Base-by-base conservation (phyloP, 1,284 basidiomycete genomes). In the Ceratobasidium papillatum region DNA sequence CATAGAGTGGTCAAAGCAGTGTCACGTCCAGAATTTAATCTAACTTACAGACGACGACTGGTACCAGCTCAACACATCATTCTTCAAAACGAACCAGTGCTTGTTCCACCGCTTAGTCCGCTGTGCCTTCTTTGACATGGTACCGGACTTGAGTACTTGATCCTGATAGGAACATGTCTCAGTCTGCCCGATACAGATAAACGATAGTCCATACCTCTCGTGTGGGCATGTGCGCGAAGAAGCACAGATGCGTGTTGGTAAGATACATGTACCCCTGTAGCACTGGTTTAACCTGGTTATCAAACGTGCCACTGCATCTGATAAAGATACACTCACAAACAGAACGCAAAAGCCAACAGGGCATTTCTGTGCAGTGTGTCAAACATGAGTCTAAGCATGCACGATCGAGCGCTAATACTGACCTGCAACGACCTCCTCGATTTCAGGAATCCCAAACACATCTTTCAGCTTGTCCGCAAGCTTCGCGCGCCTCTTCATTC, bases 191-290 rank as follows among this genome's bases (percentile, higher is more conserved):
- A 34, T 22, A n/a, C 9, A 32, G 19, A 36, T 38, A 30, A 45
- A 51, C n/a, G 30, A 12, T 12, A 27, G 12, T 19, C 78, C 84
- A 61, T 77, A 94, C 94, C 87, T 96, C 94, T 84, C 91, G 86
- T 25, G 90, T 86, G 7, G 94, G 94, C 87, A 99, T 91, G 81
- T 97, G 95, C 0, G 97, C 97, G 81, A 98, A 99, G 85, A 99
- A 99, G 84, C 96, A 98, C 32, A 99, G 83, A 80, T 97, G 94
- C 3, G 91, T 89, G 77, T 92, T 93, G 1, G 97, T 98, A 56
- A 99, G 85, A 81, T 97, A 99, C 88, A 99, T 93, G 81, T 97
- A 98, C 19, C 96, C 96, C 83, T 99, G 96, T 25, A 99, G 86
- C 79, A 99, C 93, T 95, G 77, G 5, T 17, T 38, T 27, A 52